A percentile compares a stretch with the other conserved stretches of the same genome.
Conservation (phyloP, 768 basidiomycete genomes). For the Phlebiopsis gigantea region DNA sequence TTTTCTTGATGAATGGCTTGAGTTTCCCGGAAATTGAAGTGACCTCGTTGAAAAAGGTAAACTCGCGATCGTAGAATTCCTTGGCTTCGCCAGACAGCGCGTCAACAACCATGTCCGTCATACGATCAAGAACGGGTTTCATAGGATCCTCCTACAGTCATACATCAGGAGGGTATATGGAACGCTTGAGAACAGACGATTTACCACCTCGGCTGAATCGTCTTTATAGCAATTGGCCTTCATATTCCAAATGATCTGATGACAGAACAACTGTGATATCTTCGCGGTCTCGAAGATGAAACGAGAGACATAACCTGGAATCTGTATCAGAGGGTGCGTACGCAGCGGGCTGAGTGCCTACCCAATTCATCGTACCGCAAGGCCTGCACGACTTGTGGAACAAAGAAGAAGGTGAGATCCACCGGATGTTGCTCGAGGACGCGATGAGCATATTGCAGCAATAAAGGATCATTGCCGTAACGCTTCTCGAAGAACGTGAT, state of each 20-base stretch:
- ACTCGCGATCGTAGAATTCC: constrained; percentile 91
- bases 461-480: constrained; percentile 75
- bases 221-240: constrained; percentile 96
- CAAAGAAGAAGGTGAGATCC: constrained; percentile 95
- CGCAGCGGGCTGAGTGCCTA: constrained; percentile 27
- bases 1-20: constrained; percentile 92
- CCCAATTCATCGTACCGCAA: constrained; percentile 86
- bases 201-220: constrained; percentile 77
- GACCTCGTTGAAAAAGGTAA: constrained; percentile 92
- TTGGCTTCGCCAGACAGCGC: constrained; percentile 87
- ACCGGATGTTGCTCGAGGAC: constrained; percentile 94
- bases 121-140: constrained; percentile 90
- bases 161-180: background rate
- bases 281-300: constrained; percentile 98
- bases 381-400: constrained; percentile 97
- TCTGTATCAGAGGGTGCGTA: background rate
- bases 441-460: constrained; percentile 95
- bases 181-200: constrained; percentile 19
- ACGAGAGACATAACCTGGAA: constrained; percentile 80
- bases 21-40: constrained; percentile 98
- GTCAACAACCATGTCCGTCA: constrained; percentile 74
- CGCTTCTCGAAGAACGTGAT: constrained; percentile 81
- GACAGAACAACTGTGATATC: constrained; percentile 96
- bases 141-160: constrained; percentile 77
- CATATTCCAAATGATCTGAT: constrained; percentile 99